These are phyloP conservation scores for Pichia sp. DNA, from an alignment of 1,139 yeast species.

Conservation along the genomic window DNA sequence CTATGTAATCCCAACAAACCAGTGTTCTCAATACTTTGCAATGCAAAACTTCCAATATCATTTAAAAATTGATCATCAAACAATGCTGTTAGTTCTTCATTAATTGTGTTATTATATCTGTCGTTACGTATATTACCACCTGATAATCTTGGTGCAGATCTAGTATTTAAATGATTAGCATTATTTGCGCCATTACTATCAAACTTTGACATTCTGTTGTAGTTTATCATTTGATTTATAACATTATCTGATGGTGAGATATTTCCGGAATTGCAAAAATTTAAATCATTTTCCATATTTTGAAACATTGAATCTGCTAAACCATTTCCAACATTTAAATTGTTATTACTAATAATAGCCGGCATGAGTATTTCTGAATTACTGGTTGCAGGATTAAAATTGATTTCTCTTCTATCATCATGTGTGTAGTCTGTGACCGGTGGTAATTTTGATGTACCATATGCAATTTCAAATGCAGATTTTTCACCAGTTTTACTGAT, in stretches of 20 bases:
- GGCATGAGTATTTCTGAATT: slow-evolving; percentile 6
- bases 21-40: slow-evolving; percentile 10
- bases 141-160: too few species aligned
- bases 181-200: too few species aligned
- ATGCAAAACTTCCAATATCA: slow-evolving; percentile 28
- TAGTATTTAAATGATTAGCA: too few species aligned
- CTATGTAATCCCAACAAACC: slow-evolving; percentile 9
- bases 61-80: slow-evolving; percentile 28
- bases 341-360: neutral
- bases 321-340: neutral
- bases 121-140: too few species aligned
- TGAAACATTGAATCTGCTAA: slow-evolving; percentile 1
- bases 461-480: slow-evolving; percentile 30
- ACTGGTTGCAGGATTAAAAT: slow-evolving; percentile 13
- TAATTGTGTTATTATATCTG: slow-evolving; percentile 1
- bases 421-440: slow-evolving; percentile 29
- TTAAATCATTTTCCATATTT: slow-evolving; percentile 4
- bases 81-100: slow-evolving; percentile 20
- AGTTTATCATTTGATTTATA: too few species aligned
- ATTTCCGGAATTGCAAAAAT: neutral
- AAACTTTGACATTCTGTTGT: too few species aligned
- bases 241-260: too few species aligned
- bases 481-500: slow-evolving; percentile 1
- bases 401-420: slow-evolving; percentile 14
- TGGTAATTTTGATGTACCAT: slow-evolving; percentile 30